Evolutionary conservation across 768 basidiomycete species (phyloP), one percentile per base, ranked within the genome.

Genomic region (Termitomyces sp.): DNA sequence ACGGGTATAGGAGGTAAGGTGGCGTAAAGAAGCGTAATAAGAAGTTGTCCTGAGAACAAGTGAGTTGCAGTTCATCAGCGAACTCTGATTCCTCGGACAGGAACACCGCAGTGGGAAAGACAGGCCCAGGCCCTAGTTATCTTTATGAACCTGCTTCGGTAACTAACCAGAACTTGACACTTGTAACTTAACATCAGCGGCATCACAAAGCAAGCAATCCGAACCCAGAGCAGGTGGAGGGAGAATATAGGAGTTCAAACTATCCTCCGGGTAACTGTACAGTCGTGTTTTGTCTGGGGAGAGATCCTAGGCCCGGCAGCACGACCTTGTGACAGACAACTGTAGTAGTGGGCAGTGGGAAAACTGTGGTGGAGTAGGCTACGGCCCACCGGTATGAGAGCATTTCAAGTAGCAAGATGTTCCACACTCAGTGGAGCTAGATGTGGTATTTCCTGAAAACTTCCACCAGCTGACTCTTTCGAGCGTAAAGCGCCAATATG

Each of bases 231-330:
- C 82, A 37, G 85, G 64, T 5, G 82, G 77, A 10, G 83, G 84
- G 10, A 86, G 65, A 48, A 85, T 75, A 67, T 77, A 77, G 21
- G 74, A 73, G 60, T 85, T 80, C 81, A 81, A 19, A 86, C 69
- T 27, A 85, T 71, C 45, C 73, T 70, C 54, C 66, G 74, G 6
- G 79, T 79, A 64, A 83, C 32, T 21, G 42, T 23, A n/a, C n/a
- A n/a, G 21, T 5, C 55, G 12, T 56, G 40, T 53, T 59, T 52
- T 23, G 23, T 51, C 27, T 40, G 41, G 53, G 32, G n/a, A 46
- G 53, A 51, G 32, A 27, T 23, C 60, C 58, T 61, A n/a, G n/a
- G n/a, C 11, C 25, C 29, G 8, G 25, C 37, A 27, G 10, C 17
- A 16, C 8, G 27, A 4, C 17, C 27, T 29, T 29, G 27, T 45